A percentile compares a stretch with the other conserved stretches of the same genome.
phyloP scores from a whole-genome alignment of 495 filamentous ascomycete species.

The Penicillium ochrochloron region DNA sequence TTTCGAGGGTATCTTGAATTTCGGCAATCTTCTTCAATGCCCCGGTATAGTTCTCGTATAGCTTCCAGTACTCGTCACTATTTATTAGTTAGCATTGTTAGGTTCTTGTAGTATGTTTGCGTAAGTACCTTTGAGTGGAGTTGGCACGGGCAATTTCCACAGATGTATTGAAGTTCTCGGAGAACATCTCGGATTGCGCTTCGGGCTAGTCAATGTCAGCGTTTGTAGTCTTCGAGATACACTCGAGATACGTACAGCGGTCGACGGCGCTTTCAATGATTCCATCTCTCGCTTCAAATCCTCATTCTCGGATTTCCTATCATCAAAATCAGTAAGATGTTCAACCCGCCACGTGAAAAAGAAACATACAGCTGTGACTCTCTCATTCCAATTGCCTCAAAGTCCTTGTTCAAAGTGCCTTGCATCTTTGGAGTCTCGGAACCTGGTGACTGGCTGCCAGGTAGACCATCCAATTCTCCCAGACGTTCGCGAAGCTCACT shows the following conservation, averaged over 20 bases:
- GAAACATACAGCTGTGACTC: constrained; percentile 47
- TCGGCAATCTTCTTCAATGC: constrained; percentile 49
- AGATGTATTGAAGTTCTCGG: constrained; percentile 41
- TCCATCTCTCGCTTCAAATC: constrained; percentile 49
- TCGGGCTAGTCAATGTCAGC: constrained; percentile 30
- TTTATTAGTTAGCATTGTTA: constrained; percentile 24
- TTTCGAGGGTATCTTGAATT: constrained; percentile 44
- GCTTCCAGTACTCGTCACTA: constrained; percentile 53
- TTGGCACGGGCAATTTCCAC: constrained; percentile 43
- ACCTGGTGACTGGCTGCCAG: constrained; percentile 47
- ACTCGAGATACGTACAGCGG: constrained; percentile 27
- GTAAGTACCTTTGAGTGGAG: constrained; percentile 45
- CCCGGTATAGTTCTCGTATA: constrained; percentile 50
- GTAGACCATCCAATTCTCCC: constrained; percentile 53
- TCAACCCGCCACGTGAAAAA: background rate
- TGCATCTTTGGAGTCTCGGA: constrained; percentile 47
- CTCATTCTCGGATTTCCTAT: constrained; percentile 50
- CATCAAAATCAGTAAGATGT: constrained; percentile 18
- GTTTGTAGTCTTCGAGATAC: background rate
- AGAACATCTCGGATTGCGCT: constrained; percentile 42
- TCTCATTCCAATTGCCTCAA: constrained; percentile 48
- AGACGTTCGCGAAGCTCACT: constrained; percentile 58
- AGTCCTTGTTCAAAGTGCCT: constrained; percentile 51
- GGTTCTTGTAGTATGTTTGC: constrained; percentile 33
- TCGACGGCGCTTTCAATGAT: constrained; percentile 38